Evolutionary conservation across 2,329 filamentous ascomycete species (phyloP), one percentile per base, ranked within the genome.

Genomic region (Trichoderma atroviride): DNA sequence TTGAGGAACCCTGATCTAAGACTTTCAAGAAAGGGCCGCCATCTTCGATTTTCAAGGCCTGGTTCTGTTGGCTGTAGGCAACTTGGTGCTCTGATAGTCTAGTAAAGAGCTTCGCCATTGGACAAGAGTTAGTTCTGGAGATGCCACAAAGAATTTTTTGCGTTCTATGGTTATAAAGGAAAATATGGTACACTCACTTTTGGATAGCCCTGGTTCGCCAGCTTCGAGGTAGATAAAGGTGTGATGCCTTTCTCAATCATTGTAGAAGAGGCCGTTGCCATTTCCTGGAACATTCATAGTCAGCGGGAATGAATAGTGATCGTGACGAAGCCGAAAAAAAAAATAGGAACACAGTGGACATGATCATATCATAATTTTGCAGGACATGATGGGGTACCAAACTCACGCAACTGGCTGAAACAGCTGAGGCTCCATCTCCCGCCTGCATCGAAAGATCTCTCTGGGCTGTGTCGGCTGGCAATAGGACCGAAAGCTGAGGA

Each of bases 51-150:
- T 84, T 86, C 55, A 87, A 76, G 64, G 83, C 83, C 69, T 87
- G 83, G 71, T 85, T 86, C 75, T 91, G 88, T 78, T 88, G 85
- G 62, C 83, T 83, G 61, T 90, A 79, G n/a, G 84, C 78, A 55
- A 82, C 82, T 75, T 91, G 88, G 75, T 93, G 91, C 78, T 94
- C 89, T n/a, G 88, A 88, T 59, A 95, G 84, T 76, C 90, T 91
- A 68, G 90, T 88, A 72, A 94, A 82, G 63, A 94, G 87, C 70
- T 89, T 89, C 74, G 96, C 92, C 84, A 94, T 88, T 10, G 85
- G 83, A 68, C 84, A 86, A 35, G 79, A 72, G 52, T 85, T 84
- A 58, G 76, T 71, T 13, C 77, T 71, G 6, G 75, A 75, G 56
- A 40, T 86, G 83, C 73, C 85, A 43, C 19, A n/a, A 83, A 71